Percentiles rank a stretch among this genome's conserved stretches.
These are phyloP conservation scores for Nicotiana tomentosiformis DNA, from an alignment of 257 asterid species.

Conservation along the genomic window DNA sequence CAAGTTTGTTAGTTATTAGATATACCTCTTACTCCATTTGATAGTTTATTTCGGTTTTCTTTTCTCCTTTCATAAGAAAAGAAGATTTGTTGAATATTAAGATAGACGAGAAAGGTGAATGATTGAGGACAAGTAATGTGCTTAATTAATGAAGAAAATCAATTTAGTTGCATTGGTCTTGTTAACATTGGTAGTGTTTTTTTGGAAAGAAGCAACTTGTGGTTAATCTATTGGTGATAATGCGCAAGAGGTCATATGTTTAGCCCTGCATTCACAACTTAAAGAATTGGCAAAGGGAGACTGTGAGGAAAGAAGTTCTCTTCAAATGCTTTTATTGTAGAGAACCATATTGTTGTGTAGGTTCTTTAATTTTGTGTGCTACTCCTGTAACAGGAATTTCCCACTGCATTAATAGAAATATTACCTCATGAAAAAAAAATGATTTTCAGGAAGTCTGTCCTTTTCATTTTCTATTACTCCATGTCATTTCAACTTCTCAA, in stretches of 20 bases:
- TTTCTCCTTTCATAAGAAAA: background rate
- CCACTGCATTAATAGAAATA: background rate
- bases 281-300: background rate
- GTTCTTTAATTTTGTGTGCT: background rate
- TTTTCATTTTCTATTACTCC: background rate
- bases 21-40: background rate
- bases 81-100: background rate
- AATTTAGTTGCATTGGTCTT: background rate
- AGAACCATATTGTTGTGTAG: background rate
- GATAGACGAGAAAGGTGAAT: background rate
- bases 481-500: background rate
- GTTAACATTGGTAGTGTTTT: background rate
- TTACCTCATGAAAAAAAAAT: background rate
- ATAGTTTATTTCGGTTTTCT: background rate
- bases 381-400: background rate
- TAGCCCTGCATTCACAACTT: background rate
- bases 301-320: background rate
- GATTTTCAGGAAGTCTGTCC: background rate
- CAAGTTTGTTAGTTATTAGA: background rate
- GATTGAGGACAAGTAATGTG: background rate
- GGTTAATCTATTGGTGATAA: background rate
- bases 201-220: background rate
- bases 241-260: background rate
- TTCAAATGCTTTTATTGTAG: background rate
- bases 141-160: background rate